Evolutionary conservation across 768 basidiomycete species (phyloP).

Genomic region (Solioccasus polychromus): DNA sequence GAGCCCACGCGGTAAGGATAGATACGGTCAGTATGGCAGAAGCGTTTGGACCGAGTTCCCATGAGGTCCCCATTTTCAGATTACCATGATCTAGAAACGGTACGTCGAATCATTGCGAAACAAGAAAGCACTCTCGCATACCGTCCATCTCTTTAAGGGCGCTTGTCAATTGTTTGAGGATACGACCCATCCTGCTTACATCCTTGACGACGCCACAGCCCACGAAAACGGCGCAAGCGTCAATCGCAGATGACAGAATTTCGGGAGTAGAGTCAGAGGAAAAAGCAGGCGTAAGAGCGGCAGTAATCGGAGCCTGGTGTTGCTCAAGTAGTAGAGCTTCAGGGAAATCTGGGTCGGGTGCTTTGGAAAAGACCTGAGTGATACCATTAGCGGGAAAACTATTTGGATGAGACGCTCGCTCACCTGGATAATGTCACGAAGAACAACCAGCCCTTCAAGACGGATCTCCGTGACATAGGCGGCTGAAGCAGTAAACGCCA

Average conservation of each 20-base stretch:
- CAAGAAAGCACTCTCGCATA: conserved; percentile 26
- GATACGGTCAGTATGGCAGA: conserved; percentile 93
- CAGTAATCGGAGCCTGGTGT: conserved; percentile 97
- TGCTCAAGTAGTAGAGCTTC: conserved; percentile 91
- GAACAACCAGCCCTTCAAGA: conserved; percentile 82
- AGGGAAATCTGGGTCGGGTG: conserved; percentile 91
- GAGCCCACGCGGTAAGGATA: conserved; percentile 92
- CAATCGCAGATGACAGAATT: conserved; percentile 87
- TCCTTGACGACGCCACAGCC: conserved; percentile 95
- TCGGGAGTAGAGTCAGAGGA: conserved; percentile 95
- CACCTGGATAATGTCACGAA: conserved; percentile 92
- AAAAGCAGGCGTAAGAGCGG: conserved; percentile 95
- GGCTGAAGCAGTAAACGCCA: conserved; percentile 97
- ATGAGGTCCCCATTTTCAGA: conserved; percentile 81
- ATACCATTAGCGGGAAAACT: conserved; percentile 5
- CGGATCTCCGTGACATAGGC: conserved; percentile 96
- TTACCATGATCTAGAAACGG: conserved; percentile 68
- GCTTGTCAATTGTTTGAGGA: conserved; percentile 81
- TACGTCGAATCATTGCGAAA: conserved; percentile 7
- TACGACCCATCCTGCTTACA: conserved; percentile 87
- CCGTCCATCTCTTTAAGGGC: conserved; percentile 91
- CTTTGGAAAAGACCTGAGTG: conserved; percentile 75
- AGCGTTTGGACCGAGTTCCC: conserved; percentile 88
- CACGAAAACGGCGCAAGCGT: conserved; percentile 93
- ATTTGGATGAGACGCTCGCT: conserved; percentile 3